Percentiles rank a stretch among this genome's conserved stretches.
Conservation (phyloP, 2,329 filamentous ascomycete genomes). For the Ceratocystis harringtonii region DNA sequence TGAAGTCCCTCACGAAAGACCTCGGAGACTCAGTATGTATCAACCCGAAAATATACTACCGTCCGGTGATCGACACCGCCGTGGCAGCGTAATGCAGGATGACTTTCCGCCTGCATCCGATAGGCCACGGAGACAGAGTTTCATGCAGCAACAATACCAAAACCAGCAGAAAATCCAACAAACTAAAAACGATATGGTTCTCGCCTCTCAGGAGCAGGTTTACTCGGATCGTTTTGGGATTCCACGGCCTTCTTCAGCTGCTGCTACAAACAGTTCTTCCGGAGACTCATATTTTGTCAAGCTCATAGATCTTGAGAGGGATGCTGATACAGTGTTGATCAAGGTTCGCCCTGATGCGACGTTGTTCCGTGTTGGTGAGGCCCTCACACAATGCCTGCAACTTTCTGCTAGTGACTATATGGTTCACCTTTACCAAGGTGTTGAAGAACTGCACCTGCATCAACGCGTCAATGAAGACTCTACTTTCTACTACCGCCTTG, state of each 20-base stretch:
- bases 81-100: neutral
- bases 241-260: constrained; percentile 12
- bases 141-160: constrained; percentile 9
- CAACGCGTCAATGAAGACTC: constrained; percentile 8
- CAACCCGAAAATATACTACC: neutral
- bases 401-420: constrained; percentile 10
- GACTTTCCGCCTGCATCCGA: neutral
- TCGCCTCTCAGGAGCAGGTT: neutral
- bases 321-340: constrained; percentile 6
- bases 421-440: constrained; percentile 10
- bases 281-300: constrained; percentile 8
- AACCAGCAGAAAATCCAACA: constrained; percentile 9
- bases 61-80: neutral
- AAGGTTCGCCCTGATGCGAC: neutral
- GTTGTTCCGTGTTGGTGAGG: constrained; percentile 7
- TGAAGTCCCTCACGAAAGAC: constrained; percentile 5
- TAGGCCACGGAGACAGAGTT: neutral
- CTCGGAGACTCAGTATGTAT: constrained; percentile 5
- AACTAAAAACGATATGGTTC: neutral
- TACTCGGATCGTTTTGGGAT: neutral
- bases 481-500: constrained; percentile 12
- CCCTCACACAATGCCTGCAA: neutral
- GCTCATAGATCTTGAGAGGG: constrained; percentile 11
- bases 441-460: constrained; percentile 6
- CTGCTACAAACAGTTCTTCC: constrained; percentile 15